A percentile compares a stretch with the other conserved stretches of the same genome.
Conservation (phyloP, 2,329 filamentous ascomycete species). For the Botryotinia convoluta region DNA sequence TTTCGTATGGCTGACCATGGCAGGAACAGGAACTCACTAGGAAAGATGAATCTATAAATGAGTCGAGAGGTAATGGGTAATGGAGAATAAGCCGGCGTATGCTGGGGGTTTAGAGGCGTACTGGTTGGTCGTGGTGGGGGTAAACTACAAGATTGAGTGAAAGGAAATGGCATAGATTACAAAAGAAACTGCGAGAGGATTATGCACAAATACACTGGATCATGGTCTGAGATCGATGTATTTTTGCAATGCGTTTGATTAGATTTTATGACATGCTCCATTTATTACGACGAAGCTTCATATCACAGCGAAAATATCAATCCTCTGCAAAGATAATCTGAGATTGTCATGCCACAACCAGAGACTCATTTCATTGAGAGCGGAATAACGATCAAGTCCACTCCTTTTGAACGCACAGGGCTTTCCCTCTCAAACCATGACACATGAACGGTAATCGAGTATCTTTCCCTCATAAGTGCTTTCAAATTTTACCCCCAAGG, state of each 20-base stretch:
- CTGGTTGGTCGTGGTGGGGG: not conserved
- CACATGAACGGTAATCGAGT: slow-evolving; percentile 58
- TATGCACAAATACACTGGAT: slow-evolving; percentile 1
- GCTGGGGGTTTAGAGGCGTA: not conserved
- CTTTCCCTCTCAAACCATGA: slow-evolving; percentile 75
- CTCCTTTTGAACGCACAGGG: slow-evolving; percentile 76
- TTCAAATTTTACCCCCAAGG: slow-evolving; percentile 53
- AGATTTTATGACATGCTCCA: slow-evolving; percentile 6
- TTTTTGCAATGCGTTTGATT: slow-evolving; percentile 12
- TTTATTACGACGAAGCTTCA: slow-evolving; percentile 4
- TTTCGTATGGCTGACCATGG: not conserved
- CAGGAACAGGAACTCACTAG: not conserved
- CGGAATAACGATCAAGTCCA: slow-evolving; percentile 26
- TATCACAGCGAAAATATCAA: slow-evolving; percentile 8
- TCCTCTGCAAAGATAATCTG: slow-evolving; percentile 13
- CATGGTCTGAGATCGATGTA: not conserved
- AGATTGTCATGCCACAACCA: slow-evolving; percentile 17
- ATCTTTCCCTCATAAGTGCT: slow-evolving; percentile 99
- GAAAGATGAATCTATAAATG: not conserved
- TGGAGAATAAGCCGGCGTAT: not conserved
- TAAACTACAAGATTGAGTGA: not conserved
- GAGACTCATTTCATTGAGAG: slow-evolving; percentile 20
- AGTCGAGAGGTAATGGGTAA: not conserved
- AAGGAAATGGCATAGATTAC: not conserved
- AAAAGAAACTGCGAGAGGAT: not conserved